These are phyloP conservation scores for Glaciozyma antarctica DNA, from an alignment of 768 basidiomycete genomes.

Conservation along the genomic window DNA sequence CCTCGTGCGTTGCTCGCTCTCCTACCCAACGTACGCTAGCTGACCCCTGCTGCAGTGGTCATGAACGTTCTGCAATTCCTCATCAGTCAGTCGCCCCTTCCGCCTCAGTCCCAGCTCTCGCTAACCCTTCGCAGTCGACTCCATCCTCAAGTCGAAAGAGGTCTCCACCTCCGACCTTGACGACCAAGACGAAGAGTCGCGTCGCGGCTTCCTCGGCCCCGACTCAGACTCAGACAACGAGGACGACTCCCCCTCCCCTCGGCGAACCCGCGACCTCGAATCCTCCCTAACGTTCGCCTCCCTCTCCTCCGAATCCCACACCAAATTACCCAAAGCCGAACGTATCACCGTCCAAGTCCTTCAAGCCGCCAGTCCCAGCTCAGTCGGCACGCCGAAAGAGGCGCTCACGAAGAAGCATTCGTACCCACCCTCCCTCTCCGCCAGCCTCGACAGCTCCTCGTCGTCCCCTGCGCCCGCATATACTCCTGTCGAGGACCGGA, in stretches of 20 bases:
- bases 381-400: too few relatives aligned
- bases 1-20: conserved; percentile 41
- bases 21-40: too few relatives aligned
- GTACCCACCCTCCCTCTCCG: not conserved
- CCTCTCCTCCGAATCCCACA: too few relatives aligned
- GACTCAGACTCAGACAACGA: conserved; percentile 17
- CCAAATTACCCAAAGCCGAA: too few relatives aligned
- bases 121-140: conserved; percentile 21
- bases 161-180: not conserved
- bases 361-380: too few relatives aligned
- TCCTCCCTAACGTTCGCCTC: too few relatives aligned
- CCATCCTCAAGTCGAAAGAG: conserved; percentile 24
- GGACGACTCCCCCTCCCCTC: not conserved
- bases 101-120: rapidly evolving
- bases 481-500: not conserved
- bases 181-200: conserved; percentile 18
- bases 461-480: not conserved
- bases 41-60: conserved; percentile 23
- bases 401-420: not conserved
- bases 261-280: too few relatives aligned
- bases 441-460: not conserved
- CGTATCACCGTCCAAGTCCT: too few relatives aligned
- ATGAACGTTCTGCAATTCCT: conserved; percentile 74
- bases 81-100: conserved; percentile 62
- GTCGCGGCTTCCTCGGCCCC: conserved; percentile 18